phyloP scores from a whole-genome alignment of 371 early-diverging fungal genomes.

The Encephalitozoon hellem region DNA sequence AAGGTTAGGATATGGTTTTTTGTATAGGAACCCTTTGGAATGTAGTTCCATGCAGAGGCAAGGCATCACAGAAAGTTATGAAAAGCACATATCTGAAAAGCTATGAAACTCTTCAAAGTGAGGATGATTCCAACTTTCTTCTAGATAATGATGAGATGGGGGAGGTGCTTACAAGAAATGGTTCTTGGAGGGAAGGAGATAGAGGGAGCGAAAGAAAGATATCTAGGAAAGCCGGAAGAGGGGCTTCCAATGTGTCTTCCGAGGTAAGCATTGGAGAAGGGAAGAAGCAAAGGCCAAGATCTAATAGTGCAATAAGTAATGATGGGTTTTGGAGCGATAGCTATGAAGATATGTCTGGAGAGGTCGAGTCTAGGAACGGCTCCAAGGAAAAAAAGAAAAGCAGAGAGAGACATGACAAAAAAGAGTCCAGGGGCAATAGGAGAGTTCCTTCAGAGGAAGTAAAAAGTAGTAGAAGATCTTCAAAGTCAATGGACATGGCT shows the following conservation, averaged over 20 bases:
- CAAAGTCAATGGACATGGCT: background rate
- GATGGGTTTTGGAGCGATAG: background rate
- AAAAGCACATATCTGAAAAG: background rate
- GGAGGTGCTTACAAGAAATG: background rate
- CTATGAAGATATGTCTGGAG: background rate
- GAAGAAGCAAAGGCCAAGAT: background rate
- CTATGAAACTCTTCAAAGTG: background rate
- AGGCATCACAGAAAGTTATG: background rate
- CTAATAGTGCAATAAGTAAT: background rate
- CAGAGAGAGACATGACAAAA: background rate
- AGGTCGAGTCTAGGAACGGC: background rate
- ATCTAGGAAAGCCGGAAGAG: background rate
- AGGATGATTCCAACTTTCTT: background rate
- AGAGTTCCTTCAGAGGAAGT: background rate
- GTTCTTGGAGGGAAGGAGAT: background rate
- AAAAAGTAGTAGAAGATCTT: background rate
- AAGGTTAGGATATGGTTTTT: background rate
- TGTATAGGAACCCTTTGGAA: background rate
- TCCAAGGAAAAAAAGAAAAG: background rate
- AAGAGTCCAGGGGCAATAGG: background rate
- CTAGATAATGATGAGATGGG: background rate
- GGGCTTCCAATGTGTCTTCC: background rate
- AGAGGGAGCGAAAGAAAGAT: background rate
- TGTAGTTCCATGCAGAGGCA: background rate
- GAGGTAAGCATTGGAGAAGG: background rate